Evolutionary conservation across 768 basidiomycete species (phyloP).

Genomic region (Hortiboletus campestris): DNA sequence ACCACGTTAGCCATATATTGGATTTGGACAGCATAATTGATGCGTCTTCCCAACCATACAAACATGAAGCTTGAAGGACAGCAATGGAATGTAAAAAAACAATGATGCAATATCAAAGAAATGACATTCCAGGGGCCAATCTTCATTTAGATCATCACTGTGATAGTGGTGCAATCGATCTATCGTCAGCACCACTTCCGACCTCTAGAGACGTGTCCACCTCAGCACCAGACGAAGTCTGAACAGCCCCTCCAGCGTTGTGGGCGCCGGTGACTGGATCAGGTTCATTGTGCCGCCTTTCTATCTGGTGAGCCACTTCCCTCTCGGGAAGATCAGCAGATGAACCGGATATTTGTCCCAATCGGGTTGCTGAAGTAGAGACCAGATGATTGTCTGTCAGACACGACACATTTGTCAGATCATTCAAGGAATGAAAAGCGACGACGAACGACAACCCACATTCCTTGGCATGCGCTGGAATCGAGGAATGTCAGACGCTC

Average conservation of each 20-base stretch:
- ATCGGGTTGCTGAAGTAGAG: not conserved
- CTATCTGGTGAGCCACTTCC: slow-evolving; percentile 1
- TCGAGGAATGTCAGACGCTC: slow-evolving; percentile 9
- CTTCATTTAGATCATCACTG: not conserved
- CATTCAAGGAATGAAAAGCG: not conserved
- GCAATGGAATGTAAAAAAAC: not conserved
- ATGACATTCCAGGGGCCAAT: not conserved
- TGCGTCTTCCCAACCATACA: slow-evolving; percentile 2
- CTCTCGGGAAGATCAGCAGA: slow-evolving; percentile 3
- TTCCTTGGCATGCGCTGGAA: slow-evolving; percentile 67
- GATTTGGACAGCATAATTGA: slow-evolving; percentile 7
- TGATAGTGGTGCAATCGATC: not conserved
- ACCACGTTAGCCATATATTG: slow-evolving; percentile 16
- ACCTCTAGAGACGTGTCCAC: not conserved
- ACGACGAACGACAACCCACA: slow-evolving; percentile 45
- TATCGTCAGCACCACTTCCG: not conserved
- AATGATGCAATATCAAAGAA: not conserved
- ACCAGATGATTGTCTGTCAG: slow-evolving; percentile 42
- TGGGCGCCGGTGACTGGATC: not conserved
- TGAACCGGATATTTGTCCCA: slow-evolving; percentile 1
- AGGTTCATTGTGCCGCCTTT: not conserved
- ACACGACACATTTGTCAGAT: slow-evolving; percentile 4
- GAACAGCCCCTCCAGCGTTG: slow-evolving; percentile 1
- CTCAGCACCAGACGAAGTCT: not conserved
- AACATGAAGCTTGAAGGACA: not conserved